These are phyloP conservation scores for Tetramitus jugosus DNA, from an alignment of 208 protist genomes.

Conservation along the genomic window DNA sequence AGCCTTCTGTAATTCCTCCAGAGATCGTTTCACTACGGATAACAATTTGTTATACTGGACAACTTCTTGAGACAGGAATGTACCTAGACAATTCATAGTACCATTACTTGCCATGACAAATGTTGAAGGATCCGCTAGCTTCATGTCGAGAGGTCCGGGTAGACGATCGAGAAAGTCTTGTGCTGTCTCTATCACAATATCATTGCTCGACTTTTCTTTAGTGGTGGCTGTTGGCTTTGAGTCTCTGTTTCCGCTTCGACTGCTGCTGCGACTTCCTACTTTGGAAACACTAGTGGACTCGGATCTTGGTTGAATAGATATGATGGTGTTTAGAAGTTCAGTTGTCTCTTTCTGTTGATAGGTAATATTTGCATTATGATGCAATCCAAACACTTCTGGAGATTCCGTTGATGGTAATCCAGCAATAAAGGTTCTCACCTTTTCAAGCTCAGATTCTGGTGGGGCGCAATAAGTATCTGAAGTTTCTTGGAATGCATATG, in stretches of 20 bases:
- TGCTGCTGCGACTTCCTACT: too few relatives aligned
- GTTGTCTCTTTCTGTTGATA: constrained; percentile 43
- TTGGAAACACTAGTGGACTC: too few relatives aligned
- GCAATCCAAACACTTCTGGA: constrained; percentile 79
- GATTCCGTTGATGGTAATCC: constrained; percentile 60
- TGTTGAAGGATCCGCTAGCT: constrained; percentile 67
- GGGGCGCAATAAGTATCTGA: constrained; percentile 37
- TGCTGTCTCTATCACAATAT: constrained; percentile 45
- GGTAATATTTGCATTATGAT: constrained; percentile 88
- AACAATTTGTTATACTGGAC: constrained; percentile 81
- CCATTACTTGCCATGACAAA: constrained; percentile 62
- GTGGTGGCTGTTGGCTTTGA: constrained; percentile 32
- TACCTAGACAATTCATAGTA: constrained; percentile 83
- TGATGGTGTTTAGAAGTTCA: constrained; percentile 80
- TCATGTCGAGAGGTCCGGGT: too few relatives aligned
- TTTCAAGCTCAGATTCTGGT: constrained; percentile 1
- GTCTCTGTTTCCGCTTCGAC: constrained; percentile 31
- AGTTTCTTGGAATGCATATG: constrained; percentile 60
- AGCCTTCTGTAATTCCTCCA: constrained; percentile 85
- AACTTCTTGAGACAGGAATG: constrained; percentile 71
- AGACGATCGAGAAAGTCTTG: constrained; percentile 71
- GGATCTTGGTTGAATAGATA: constrained; percentile 74
- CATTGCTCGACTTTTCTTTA: too few relatives aligned
- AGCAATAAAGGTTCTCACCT: constrained; percentile 71
- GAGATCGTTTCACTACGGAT: constrained; percentile 63